Conservation (phyloP, 2,329 filamentous ascomycete species). For the Arthrobotrys megalospora region DNA sequence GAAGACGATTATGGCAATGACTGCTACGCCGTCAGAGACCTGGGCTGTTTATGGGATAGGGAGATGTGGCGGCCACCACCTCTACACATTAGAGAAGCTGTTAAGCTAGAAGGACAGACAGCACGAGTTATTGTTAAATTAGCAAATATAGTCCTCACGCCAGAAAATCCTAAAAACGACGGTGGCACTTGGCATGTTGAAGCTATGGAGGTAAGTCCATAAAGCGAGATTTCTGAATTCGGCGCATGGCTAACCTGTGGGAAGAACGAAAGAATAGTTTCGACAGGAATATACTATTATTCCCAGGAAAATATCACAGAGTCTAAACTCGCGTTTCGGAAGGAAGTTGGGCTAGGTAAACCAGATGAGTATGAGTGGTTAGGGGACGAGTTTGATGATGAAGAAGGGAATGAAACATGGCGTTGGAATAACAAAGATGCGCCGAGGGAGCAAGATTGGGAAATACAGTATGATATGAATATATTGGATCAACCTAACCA, state of each 20-base stretch:
- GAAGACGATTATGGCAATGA: background rate
- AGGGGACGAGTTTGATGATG: background rate
- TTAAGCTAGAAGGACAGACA: constrained; percentile 65
- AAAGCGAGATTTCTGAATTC: background rate
- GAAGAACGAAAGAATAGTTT: constrained; percentile 76
- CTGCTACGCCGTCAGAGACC: background rate
- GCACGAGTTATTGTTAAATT: constrained; percentile 78
- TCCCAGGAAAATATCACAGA: constrained; percentile 74
- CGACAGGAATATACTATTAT: constrained; percentile 76
- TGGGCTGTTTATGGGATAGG: background rate
- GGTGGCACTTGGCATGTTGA: constrained; percentile 74
- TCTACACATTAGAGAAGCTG: background rate
- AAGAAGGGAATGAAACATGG: no score
- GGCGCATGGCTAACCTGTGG: no score
- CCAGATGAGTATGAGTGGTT: no score
- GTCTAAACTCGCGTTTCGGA: constrained; percentile 62
- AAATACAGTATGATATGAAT: no score
- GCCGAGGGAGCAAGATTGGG: no score
- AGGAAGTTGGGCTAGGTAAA: background rate
- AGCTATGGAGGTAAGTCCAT: constrained; percentile 66
- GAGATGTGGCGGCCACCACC: constrained; percentile 1
- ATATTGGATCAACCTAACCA: no score
- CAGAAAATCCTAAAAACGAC: constrained; percentile 71
- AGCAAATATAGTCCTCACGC: constrained; percentile 74
- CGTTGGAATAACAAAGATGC: no score